Evolutionary conservation across 306 rosid genomes (phyloP), one percentile per base, ranked within the genome.

Genomic region (Quercus berberidifolia): DNA sequence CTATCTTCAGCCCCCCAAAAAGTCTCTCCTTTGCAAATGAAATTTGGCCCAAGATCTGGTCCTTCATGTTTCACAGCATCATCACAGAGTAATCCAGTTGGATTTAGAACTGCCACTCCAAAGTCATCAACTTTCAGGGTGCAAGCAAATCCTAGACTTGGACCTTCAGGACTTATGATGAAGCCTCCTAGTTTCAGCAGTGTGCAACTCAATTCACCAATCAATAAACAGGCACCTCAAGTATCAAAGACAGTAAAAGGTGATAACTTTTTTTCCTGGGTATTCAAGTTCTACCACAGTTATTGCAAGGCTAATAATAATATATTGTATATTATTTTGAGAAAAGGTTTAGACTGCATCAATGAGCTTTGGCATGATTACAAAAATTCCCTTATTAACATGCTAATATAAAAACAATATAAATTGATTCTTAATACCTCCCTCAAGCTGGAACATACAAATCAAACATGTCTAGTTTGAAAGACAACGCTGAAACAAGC

Each of bases 201-300:
- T 64, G 72, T 59, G 33, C 55, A 31, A 31, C 85, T 54, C 79
- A 59, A 55, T 38, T 41, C 81, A 63, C 60, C 17, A 78, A 55
- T 67, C 33, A 55, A 73, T 77, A 84, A 80, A 71, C 80, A 64
- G 25, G 73, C 82, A 78, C 65, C 81, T 71, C 81, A 38, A 80
- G 65, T 72, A 46, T 20, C 74, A 9, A 74, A 83, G 38, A 69
- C 33, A 55, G 43, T 82, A 4, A 58, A 76, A 86, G 89, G 97
- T 91, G 65, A 83, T 41, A 74, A 21, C 82, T 41, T 14, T 17
- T 76, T 13, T 71, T 65, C 55, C 31, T 60, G 25, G 21, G 35
- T 59, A 41, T 30, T 60, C 5, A 6, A 71, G 62, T 35, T 67
- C 19, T 33, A 9, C 51, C 38, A 8, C 5, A 64, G 26, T 67